phyloP scores from a whole-genome alignment of 306 rosid species.

The Vigna reflexopilosa region DNA sequence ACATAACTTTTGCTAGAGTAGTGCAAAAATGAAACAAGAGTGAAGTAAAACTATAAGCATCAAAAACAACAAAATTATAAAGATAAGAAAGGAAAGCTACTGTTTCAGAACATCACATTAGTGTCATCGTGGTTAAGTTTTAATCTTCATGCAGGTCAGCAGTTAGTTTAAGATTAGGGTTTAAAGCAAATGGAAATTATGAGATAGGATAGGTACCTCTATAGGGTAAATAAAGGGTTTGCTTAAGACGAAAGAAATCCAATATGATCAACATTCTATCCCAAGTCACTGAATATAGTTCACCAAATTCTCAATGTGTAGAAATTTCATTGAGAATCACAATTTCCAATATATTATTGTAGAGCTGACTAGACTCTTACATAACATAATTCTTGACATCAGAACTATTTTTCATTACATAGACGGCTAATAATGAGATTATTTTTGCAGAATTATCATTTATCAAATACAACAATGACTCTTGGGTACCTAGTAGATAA shows the following conservation, averaged over 20 bases:
- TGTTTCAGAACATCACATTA: not conserved
- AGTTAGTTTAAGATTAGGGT: not conserved
- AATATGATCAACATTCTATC: conserved; percentile 17
- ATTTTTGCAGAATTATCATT: not conserved
- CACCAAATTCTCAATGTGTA: not conserved
- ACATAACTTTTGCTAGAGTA: not conserved
- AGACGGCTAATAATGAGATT: not conserved
- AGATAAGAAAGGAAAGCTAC: conserved; percentile 8
- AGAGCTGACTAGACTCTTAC: not conserved
- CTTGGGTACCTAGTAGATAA: not conserved
- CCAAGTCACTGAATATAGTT: not conserved
- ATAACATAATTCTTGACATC: not conserved
- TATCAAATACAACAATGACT: conserved; percentile 12
- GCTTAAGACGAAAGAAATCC: not conserved
- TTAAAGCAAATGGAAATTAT: not conserved
- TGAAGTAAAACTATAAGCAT: not conserved
- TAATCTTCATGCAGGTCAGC: not conserved
- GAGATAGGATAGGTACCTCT: not conserved
- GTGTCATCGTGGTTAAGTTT: not conserved
- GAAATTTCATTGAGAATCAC: not conserved
- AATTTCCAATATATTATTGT: not conserved
- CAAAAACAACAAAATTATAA: not conserved
- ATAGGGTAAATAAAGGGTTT: conserved; percentile 6
- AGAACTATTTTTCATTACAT: not conserved
- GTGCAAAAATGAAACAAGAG: conserved; percentile 23